phyloP scores from a whole-genome alignment of 768 basidiomycete species.

The Lentinula sp. region DNA sequence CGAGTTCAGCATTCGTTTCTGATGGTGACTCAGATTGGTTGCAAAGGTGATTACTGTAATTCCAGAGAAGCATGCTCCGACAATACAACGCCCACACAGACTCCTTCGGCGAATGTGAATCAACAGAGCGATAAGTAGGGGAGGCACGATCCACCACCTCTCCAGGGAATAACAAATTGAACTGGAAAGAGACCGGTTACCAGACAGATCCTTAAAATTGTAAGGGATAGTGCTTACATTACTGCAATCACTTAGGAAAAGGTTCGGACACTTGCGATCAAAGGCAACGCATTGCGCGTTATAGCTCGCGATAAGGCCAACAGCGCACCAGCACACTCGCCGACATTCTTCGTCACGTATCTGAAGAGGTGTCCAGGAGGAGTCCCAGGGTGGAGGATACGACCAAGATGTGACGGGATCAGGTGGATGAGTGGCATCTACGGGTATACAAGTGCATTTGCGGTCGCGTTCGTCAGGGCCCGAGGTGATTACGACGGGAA shows the following conservation, averaged over 20 bases:
- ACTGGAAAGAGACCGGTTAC: constrained; percentile 28
- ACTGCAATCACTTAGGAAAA: constrained; percentile 57
- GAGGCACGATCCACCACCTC: constrained; percentile 54
- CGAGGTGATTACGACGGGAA: constrained; percentile 40
- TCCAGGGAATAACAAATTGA: constrained; percentile 65
- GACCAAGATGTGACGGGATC: constrained; percentile 39
- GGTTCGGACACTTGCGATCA: constrained; percentile 47
- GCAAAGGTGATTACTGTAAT: constrained; percentile 52
- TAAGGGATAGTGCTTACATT: constrained; percentile 42
- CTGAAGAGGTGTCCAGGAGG: constrained; percentile 47
- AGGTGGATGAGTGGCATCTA: constrained; percentile 25
- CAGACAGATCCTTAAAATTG: too few relatives aligned
- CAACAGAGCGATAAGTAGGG: constrained; percentile 29
- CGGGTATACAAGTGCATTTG: constrained; percentile 43
- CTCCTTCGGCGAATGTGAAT: constrained; percentile 59
- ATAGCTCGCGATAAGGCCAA: constrained; percentile 63
- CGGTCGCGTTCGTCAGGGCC: constrained; percentile 15
- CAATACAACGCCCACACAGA: constrained; percentile 81
- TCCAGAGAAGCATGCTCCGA: constrained; percentile 79
- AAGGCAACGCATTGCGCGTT: constrained; percentile 66
- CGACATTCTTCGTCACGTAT: constrained; percentile 65
- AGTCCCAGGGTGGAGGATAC: constrained; percentile 57
- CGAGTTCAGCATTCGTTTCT: constrained; percentile 21
- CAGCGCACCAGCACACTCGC: constrained; percentile 72
- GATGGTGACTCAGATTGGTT: constrained; percentile 17